A percentile compares a stretch with the other conserved stretches of the same genome.
Conservation (phyloP, 106 monocot genomes). For the Acorus gramineus region DNA sequence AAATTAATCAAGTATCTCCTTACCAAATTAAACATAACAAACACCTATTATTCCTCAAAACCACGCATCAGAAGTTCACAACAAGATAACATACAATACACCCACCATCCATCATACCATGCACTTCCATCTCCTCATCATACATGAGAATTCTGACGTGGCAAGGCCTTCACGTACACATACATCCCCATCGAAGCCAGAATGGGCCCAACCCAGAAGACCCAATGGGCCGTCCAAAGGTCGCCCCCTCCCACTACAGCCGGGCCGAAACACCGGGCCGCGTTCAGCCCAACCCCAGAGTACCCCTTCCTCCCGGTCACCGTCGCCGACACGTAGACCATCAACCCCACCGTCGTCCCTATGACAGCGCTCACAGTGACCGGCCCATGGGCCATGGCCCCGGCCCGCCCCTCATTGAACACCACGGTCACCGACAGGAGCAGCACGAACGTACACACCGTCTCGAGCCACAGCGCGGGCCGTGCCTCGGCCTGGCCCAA, state of each 20-base stretch:
- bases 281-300: neutral
- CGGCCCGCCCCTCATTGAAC: neutral
- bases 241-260: neutral
- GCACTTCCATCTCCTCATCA: too few species aligned
- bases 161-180: neutral
- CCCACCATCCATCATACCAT: too few species aligned
- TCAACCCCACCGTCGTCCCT: neutral
- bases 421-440: neutral
- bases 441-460: neutral
- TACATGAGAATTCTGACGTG: neutral
- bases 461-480: neutral
- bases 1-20: too few species aligned
- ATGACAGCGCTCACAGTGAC: neutral
- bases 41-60: too few species aligned
- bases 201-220: neutral
- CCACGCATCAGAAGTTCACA: too few species aligned
- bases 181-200: neutral
- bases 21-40: too few species aligned
- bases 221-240: neutral
- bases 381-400: neutral
- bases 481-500: neutral
- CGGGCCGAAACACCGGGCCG: neutral
- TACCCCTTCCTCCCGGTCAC: neutral
- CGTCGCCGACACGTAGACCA: conserved; percentile 3
- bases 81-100: too few species aligned